Evolutionary conservation across 23 red algal species (phyloP).

Genomic region (Gracilaria domingensis): DNA sequence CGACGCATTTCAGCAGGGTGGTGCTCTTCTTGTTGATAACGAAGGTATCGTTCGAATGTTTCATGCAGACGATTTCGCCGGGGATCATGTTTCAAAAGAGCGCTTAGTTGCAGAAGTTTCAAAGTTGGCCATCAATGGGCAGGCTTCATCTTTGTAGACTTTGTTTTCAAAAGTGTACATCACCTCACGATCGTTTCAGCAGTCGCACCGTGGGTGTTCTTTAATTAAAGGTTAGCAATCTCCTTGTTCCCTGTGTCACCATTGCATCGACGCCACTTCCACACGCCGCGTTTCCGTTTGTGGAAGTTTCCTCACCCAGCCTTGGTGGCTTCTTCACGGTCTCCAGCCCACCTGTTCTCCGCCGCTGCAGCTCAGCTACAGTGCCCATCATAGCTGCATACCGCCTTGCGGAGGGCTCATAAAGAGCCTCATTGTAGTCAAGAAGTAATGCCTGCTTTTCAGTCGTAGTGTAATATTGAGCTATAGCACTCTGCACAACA

Average conservation of each 20-base stretch:
- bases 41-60: conserved; percentile 43
- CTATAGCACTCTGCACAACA: conserved; percentile 67
- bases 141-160: background rate
- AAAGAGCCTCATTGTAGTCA: conserved; percentile 49
- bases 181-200: background rate
- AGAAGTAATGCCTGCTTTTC: conserved; percentile 34
- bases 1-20: conserved; percentile 68
- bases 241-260: conserved; percentile 27
- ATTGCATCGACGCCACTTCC: background rate
- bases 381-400: conserved; percentile 44
- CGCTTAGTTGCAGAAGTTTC: conserved; percentile 12
- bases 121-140: background rate
- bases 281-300: conserved; percentile 1
- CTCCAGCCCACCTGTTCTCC: conserved; percentile 11
- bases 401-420: conserved; percentile 45
- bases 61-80: conserved; percentile 63
- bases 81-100: conserved; percentile 61
- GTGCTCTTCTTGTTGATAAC: conserved; percentile 47
- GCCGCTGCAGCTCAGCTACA: conserved; percentile 26
- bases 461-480: conserved; percentile 56
- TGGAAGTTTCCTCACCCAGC: background rate
- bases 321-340: background rate
- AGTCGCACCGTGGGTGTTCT: background rate
- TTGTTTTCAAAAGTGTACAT: background rate
- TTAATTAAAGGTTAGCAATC: conserved; percentile 46